Evolutionary conservation across 345 rosid species (phyloP).

Genomic region (Cardiospermum halicacabum): DNA sequence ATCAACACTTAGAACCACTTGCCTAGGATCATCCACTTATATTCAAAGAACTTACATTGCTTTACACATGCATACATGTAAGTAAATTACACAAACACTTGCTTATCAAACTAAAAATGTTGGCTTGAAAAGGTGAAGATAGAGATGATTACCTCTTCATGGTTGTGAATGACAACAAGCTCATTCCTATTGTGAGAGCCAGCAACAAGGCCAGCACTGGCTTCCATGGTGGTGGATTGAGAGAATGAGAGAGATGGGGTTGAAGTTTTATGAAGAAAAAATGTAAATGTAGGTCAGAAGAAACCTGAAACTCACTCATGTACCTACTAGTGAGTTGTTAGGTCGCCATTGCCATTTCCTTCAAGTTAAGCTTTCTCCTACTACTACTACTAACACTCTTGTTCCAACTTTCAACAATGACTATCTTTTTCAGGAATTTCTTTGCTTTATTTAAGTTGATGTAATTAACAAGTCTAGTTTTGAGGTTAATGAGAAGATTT

Average conservation of each 20-base stretch:
- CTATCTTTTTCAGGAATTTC: neutral
- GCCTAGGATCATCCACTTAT: no score
- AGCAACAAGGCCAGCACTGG: constrained; percentile 96
- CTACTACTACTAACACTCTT: constrained; percentile 28
- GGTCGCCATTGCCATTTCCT: constrained; percentile 99
- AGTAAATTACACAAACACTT: no score
- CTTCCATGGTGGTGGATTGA: constrained; percentile 56
- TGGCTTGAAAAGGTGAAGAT: no score
- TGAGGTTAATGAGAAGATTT: no score
- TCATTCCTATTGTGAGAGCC: constrained; percentile 99
- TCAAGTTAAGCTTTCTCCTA: constrained; percentile 71
- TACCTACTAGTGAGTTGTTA: constrained; percentile 64
- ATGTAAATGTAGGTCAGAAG: constrained; percentile 19
- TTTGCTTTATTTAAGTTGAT: neutral
- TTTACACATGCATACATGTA: no score
- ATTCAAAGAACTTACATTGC: no score
- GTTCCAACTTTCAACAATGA: constrained; percentile 16
- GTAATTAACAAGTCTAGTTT: no score
- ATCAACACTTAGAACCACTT: neutral
- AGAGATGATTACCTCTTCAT: constrained; percentile 67
- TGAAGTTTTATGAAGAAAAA: constrained; percentile 23
- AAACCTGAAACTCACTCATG: neutral
- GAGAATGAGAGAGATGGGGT: constrained; percentile 15
- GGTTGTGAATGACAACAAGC: constrained; percentile 95
- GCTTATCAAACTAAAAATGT: no score